Evolutionary conservation across 805 yeast genomes (phyloP).

Genomic region (Cyberlindnera petersonii): DNA sequence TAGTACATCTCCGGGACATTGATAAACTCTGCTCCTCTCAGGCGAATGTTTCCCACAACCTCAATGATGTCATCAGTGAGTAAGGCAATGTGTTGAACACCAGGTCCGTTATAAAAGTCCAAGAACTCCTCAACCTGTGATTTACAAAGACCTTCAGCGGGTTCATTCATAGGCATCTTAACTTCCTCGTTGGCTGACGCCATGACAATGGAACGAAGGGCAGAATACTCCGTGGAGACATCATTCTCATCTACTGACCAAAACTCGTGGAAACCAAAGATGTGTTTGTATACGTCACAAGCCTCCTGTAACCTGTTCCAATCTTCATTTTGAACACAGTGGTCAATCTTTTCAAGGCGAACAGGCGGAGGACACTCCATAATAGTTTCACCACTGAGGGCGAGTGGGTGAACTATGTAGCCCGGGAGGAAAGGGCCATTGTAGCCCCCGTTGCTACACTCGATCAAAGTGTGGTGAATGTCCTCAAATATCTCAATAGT

Average conservation of each 20-base stretch:
- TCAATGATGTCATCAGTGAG: conserved; percentile 56
- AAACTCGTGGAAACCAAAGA: conserved; percentile 70
- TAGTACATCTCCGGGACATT: conserved; percentile 58
- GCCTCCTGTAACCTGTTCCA: conserved; percentile 62
- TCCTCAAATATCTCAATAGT: conserved; percentile 54
- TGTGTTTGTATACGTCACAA: conserved; percentile 55
- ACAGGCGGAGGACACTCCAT: conserved; percentile 32
- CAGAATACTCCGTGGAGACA: conserved; percentile 65
- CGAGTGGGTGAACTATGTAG: conserved; percentile 23
- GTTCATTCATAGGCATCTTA: conserved; percentile 84
- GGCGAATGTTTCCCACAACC: conserved; percentile 48
- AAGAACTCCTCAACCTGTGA: conserved; percentile 83
- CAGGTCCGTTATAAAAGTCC: conserved; percentile 74
- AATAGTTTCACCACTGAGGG: conserved; percentile 3
- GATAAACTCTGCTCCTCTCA: conserved; percentile 71
- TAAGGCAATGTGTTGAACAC: conserved; percentile 80
- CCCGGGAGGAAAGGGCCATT: conserved; percentile 51
- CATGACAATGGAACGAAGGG: conserved; percentile 74
- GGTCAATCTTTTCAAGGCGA: conserved; percentile 53
- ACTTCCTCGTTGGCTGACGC: conserved; percentile 58
- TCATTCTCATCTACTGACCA: conserved; percentile 85
- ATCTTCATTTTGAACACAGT: conserved; percentile 74
- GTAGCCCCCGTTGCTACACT: conserved; percentile 30
- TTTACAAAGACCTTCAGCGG: conserved; percentile 60
- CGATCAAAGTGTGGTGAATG: conserved; percentile 64